A percentile compares a stretch with the other conserved stretches of the same genome.
phyloP scores from a whole-genome alignment of 768 basidiomycete species.

The Termitomyces titanicus region DNA sequence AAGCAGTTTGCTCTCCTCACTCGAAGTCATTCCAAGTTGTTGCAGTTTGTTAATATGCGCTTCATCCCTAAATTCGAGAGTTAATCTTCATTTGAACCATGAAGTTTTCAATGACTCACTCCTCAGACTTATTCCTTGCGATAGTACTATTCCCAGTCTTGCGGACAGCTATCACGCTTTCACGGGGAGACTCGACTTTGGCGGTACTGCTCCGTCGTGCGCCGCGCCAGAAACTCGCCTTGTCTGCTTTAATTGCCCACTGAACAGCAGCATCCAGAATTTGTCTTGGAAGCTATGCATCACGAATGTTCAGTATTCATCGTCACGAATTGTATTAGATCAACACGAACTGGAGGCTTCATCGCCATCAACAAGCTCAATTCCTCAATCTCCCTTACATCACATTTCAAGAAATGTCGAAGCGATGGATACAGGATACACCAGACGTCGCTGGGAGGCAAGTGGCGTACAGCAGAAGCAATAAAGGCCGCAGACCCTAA shows the following conservation, averaged over 20 bases:
- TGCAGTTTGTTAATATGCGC: constrained; percentile 71
- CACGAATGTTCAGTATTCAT: constrained; percentile 15
- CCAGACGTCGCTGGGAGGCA: constrained; percentile 90
- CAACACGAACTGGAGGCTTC: constrained; percentile 68
- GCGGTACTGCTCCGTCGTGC: constrained; percentile 35
- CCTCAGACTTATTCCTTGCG: constrained; percentile 62
- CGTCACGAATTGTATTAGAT: not conserved
- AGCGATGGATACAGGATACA: constrained; percentile 94
- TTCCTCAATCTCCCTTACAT: constrained; percentile 73
- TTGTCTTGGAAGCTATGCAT: constrained; percentile 54
- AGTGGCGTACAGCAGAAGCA: constrained; percentile 76
- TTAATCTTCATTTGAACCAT: constrained; percentile 5
- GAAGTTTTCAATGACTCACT: constrained; percentile 43
- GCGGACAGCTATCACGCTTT: constrained; percentile 65
- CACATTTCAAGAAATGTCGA: constrained; percentile 80
- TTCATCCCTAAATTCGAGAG: constrained; percentile 58
- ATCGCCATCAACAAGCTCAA: constrained; percentile 70
- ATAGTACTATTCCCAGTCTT: constrained; percentile 42
- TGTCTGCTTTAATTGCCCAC: constrained; percentile 87
- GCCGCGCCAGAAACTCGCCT: constrained; percentile 74
- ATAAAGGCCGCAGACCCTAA: constrained; percentile 86
- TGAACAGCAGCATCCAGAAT: constrained; percentile 82
- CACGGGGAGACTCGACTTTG: constrained; percentile 66
- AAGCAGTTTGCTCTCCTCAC: constrained; percentile 83
- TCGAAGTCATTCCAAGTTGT: constrained; percentile 79